Evolutionary conservation across 176 grass and related monocot species (phyloP).

Genomic region (Pontederia paniculata): DNA sequence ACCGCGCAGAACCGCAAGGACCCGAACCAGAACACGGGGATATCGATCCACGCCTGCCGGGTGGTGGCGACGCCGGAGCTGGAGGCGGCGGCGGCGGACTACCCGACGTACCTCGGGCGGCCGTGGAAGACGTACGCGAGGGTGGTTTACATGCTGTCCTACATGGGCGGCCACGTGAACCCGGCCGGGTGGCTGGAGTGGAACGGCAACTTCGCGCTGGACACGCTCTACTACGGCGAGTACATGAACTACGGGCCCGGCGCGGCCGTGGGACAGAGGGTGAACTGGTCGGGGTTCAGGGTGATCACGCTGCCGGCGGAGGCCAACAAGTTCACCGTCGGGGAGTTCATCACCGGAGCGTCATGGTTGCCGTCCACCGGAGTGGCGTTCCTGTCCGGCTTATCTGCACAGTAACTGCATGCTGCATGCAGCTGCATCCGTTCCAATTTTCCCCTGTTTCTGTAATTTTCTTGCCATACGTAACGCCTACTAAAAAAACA

Average conservation of each 20-base stretch:
- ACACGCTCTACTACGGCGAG: constrained; percentile 70
- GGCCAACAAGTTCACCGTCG: constrained; percentile 55
- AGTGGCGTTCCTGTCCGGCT: constrained; percentile 40
- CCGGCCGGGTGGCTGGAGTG: constrained; percentile 50
- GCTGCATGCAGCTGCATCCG: background rate
- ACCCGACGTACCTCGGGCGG: constrained; percentile 45
- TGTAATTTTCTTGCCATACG: background rate
- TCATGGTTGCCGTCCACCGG: constrained; percentile 49
- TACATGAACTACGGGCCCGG: constrained; percentile 51
- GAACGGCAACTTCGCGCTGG: constrained; percentile 29
- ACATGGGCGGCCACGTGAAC: constrained; percentile 43
- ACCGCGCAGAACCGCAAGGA: constrained; percentile 43
- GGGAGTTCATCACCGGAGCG: constrained; percentile 33
- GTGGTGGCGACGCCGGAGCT: constrained; percentile 26
- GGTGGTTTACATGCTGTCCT: constrained; percentile 45
- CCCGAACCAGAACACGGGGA: constrained; percentile 63
- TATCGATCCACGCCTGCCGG: constrained; percentile 44
- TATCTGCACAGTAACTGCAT: constrained; percentile 11
- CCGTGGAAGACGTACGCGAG: constrained; percentile 58
- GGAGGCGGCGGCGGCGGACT: constrained; percentile 6
- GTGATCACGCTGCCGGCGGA: constrained; percentile 38
- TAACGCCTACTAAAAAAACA: background rate
- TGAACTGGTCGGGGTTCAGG: constrained; percentile 35
- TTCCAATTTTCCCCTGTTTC: background rate
- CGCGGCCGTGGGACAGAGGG: constrained; percentile 23